These are phyloP conservation scores for Syzygium aqueum DNA, from an alignment of 345 rosid species.

Conservation along the genomic window DNA sequence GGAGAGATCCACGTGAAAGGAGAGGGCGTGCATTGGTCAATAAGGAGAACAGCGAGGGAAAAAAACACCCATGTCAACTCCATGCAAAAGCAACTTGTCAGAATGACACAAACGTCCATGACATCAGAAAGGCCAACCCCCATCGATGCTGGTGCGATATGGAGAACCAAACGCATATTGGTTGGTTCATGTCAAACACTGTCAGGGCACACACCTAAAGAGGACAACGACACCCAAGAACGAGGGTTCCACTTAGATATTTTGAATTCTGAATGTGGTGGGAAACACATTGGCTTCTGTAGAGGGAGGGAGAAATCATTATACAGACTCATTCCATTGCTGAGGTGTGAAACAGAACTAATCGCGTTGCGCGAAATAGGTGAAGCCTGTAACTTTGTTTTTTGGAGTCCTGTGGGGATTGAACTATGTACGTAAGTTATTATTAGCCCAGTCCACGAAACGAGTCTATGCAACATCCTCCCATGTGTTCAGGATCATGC, in stretches of 20 bases:
- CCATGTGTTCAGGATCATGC: background rate
- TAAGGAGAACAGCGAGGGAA: background rate
- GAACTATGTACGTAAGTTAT: background rate
- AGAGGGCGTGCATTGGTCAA: background rate
- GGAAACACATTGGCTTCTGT: background rate
- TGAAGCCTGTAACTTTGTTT: background rate
- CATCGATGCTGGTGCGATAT: background rate
- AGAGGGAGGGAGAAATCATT: background rate
- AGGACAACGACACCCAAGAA: background rate
- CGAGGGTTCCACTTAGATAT: background rate
- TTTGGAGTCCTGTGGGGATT: background rate
- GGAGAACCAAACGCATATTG: background rate
- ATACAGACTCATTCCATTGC: background rate
- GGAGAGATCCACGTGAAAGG: background rate
- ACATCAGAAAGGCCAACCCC: background rate
- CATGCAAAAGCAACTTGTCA: background rate
- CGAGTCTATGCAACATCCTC: background rate
- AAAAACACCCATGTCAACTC: background rate
- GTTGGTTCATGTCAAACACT: background rate
- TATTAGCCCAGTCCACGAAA: background rate
- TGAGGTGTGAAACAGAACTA: background rate
- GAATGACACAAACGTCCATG: background rate
- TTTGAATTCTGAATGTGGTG: background rate
- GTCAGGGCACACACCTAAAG: background rate
- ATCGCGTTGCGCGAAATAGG: background rate